Evolutionary conservation across 306 rosid species (phyloP).

Genomic region (Malus asiatica): DNA sequence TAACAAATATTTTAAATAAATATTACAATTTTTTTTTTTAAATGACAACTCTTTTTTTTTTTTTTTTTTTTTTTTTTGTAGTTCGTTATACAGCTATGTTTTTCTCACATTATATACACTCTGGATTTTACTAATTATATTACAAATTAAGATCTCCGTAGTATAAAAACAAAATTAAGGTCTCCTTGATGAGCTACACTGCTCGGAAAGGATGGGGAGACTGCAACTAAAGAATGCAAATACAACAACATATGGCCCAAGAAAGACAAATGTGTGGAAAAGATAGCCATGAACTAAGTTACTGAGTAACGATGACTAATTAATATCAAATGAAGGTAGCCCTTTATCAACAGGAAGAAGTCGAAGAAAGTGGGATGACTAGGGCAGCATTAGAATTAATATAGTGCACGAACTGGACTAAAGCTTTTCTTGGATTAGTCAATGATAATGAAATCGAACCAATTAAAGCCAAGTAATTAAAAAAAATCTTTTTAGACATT

Average conservation of each 20-base stretch:
- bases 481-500: not conserved
- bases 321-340: not conserved
- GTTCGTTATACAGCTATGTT: too few relatives aligned
- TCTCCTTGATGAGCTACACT: not conserved
- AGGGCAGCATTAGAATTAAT: not conserved
- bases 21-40: too few relatives aligned
- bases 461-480: not conserved
- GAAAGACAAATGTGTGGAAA: not conserved
- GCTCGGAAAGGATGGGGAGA: not conserved
- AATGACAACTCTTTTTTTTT: too few relatives aligned
- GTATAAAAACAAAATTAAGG: not conserved
- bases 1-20: too few relatives aligned
- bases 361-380: not conserved
- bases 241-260: not conserved
- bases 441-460: not conserved
- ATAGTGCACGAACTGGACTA: not conserved
- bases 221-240: not conserved
- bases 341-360: not conserved
- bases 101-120: too few relatives aligned
- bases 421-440: not conserved
- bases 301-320: not conserved
- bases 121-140: too few relatives aligned
- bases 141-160: too few relatives aligned
- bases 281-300: not conserved
- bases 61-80: too few relatives aligned